Base-by-base conservation (phyloP, 306 rosid species). In the Quercus ilex region DNA sequence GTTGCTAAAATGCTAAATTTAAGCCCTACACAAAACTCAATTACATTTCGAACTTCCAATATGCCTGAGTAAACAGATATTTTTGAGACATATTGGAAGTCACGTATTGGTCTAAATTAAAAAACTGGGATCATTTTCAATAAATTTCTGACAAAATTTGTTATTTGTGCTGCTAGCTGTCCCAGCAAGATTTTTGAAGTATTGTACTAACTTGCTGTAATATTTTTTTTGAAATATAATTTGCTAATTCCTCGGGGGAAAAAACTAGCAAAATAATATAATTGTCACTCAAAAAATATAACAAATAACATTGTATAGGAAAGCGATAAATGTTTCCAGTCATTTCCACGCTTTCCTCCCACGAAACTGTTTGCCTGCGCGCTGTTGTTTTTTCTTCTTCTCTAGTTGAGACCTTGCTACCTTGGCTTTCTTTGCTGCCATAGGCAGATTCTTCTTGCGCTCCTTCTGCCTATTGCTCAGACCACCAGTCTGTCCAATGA, bases 381-480 rank as follows among this genome's bases (percentile, higher is more conserved):
- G 87, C 62, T 79, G 82, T 12, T 82, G 28, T 65, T 88, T 86
- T 67, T 51, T 94, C 90, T 60, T 89, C 82, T 91, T 92, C 77
- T 81, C 87, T 5, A 75, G 6, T 21, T 88, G 86, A 59, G 88
- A 23, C 83, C 77, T 90, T 18, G 87, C 86, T 2, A 85, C 82
- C 89, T 77, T 92, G 2, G 79, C 30, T 76, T 90, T 88, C 86
- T 90, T 92, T 11, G 97, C 97, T 65, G 92, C 92, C 41, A 90
- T 31, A 0, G 97, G 99, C 93, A 93, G 89, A 1, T 74, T 81
- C 88, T 94, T 92, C 90, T 87, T 92, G 78, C 89, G 95, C 53
- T 94, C 91, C 88, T 92, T 94, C 88, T 94, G 97, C 71, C 81
- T 23, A 85, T 94, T 94, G 90, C 93, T 94, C 76, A 85, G 73